phyloP scores from a whole-genome alignment of 805 yeast species.

The Myxozyma nipponensis region DNA sequence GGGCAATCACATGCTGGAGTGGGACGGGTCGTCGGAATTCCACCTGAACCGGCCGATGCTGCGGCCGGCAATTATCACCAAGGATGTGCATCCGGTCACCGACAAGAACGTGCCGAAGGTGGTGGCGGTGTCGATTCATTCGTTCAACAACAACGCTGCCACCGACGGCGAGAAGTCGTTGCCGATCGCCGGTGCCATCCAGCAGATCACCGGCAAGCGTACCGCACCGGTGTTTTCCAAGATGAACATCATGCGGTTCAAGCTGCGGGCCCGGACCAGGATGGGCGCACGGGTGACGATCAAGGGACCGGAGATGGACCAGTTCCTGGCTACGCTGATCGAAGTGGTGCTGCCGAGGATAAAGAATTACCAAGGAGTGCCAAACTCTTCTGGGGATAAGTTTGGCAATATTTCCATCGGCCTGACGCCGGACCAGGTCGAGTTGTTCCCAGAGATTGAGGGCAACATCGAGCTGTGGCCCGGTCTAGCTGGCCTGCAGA shows the following conservation, averaged over 20 bases:
- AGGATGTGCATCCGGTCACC: conserved; percentile 66
- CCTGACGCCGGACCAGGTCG: conserved; percentile 67
- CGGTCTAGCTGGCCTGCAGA: conserved; percentile 75
- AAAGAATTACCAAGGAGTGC: conserved; percentile 78
- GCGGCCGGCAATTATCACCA: conserved; percentile 72
- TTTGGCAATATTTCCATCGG: conserved; percentile 87
- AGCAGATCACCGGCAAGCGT: conserved; percentile 91
- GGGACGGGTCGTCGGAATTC: conserved; percentile 88
- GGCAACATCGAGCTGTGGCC: conserved; percentile 88
- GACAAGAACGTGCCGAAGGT: conserved; percentile 69
- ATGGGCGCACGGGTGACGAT: conserved; percentile 86
- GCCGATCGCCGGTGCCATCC: conserved; percentile 72
- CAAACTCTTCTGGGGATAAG: conserved; percentile 72
- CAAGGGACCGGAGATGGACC: conserved; percentile 76
- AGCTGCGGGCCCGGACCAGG: conserved; percentile 77
- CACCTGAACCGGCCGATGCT: conserved; percentile 75
- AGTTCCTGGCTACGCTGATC: conserved; percentile 78
- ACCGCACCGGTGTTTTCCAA: conserved; percentile 70
- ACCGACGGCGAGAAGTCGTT: conserved; percentile 67
- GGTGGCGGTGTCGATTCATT: conserved; percentile 63
- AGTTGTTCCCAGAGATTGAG: conserved; percentile 89
- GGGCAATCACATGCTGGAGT: conserved; percentile 73
- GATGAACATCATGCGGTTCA: conserved; percentile 80
- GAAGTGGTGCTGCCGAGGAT: conserved; percentile 92
- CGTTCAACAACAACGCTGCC: conserved; percentile 68